Base-by-base conservation (phyloP, 2,329 filamentous ascomycete species). In the Canariomyces notabilis region DNA sequence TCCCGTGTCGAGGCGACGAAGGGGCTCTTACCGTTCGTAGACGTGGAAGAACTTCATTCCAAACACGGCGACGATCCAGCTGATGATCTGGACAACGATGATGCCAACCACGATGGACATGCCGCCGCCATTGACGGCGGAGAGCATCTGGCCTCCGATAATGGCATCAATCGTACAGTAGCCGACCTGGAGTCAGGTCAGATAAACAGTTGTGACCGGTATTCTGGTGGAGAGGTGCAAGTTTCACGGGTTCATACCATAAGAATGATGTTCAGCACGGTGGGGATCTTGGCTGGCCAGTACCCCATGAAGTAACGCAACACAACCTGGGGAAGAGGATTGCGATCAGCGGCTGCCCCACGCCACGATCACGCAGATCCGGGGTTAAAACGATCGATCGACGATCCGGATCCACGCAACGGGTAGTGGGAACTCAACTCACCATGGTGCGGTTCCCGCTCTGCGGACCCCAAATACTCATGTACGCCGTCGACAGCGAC, bases 101-200 rank as follows among this genome's bases (percentile, higher is more conserved):
- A 87, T 85, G 55, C 83, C 82, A 1, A 85, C 82, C 26, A 78
- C 73, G 16, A 85, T 74, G 2, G 77, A 79, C 64, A 85, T 72
- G 47, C 62, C 70, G 50, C 67, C 72, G n/a, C 70, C 74, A 49
- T 74, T 72, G 4, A 87, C 78, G 2, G 82, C 82, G 4, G 78
- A 82, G 2, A 87, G 66, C 20, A 85, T 84, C 58, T 86, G 82
- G 0, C 83, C 83, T 2, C 78, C 79, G 14, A 87, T 72, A 5
- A 86, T 80, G 26, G 75, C 79, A 60, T 82, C 77, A 49, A 86
- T 78, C 59, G 84, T 57, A 23, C 56, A 51, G 42, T 64, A 65
- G 8, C 61, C 61, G 4, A 62, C 36, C n/a, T n/a, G n/a, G n/a
- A n/a, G n/a, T n/a, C n/a, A n/a, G n/a, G n/a, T n/a, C n/a, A n/a